phyloP scores from a whole-genome alignment of 2,329 filamentous ascomycete genomes.

The Aschersonia sp. region DNA sequence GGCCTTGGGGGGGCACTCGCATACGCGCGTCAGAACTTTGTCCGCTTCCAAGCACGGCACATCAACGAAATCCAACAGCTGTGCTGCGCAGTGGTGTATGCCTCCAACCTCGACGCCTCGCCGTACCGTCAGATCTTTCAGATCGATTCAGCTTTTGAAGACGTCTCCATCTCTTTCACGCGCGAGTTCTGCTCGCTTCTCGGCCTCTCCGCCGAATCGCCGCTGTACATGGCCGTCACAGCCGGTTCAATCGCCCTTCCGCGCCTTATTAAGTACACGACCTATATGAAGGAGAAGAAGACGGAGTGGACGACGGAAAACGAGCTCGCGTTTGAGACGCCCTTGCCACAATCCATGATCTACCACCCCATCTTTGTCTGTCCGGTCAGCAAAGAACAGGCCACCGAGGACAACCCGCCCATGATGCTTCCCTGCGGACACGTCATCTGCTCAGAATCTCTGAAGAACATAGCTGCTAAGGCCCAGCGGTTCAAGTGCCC shows the following conservation, averaged over 20 bases:
- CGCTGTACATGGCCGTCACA: constrained; percentile 82
- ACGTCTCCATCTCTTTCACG: constrained; percentile 77
- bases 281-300: constrained; percentile 73
- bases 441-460: constrained; percentile 73
- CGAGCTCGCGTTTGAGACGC: constrained; percentile 70
- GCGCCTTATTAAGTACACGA: constrained; percentile 73
- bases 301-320: constrained; percentile 91
- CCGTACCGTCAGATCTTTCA: constrained; percentile 73
- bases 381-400: constrained; percentile 92
- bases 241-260: constrained; percentile 87
- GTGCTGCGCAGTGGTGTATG: constrained; percentile 66
- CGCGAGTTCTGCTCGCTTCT: constrained; percentile 89
- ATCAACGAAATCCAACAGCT: constrained; percentile 68
- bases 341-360: constrained; percentile 43
- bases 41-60: constrained; percentile 60
- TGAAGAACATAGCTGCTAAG: constrained; percentile 67
- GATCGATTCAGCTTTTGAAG: constrained; percentile 61
- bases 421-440: constrained; percentile 97
- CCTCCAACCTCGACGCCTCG: constrained; percentile 56
- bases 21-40: constrained; percentile 66
- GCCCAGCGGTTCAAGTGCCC: constrained; percentile 82
- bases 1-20: constrained; percentile 51
- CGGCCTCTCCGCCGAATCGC: constrained; percentile 78
- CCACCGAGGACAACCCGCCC: constrained; percentile 80
- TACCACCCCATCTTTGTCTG: constrained; percentile 98